These are phyloP conservation scores for Rubus idaeus DNA, from an alignment of 306 rosid species.

Conservation along the genomic window DNA sequence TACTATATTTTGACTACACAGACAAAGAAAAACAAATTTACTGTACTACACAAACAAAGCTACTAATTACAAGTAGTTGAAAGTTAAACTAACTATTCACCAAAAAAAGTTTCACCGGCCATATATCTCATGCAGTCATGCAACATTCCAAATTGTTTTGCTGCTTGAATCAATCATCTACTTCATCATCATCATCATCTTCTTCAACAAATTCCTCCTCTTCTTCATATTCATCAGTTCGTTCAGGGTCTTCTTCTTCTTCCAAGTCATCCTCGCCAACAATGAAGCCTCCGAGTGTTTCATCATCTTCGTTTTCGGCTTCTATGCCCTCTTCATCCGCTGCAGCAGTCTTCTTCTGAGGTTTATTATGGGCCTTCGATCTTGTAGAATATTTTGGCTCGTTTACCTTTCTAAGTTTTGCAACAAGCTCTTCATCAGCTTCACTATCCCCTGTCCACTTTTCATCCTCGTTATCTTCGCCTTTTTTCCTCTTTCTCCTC, in stretches of 20 bases:
- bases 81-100: neutral
- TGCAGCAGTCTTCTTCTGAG: conserved; percentile 29
- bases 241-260: conserved; percentile 34
- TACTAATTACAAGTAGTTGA: neutral
- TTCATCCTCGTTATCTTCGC: conserved; percentile 43
- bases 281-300: conserved; percentile 71
- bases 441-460: conserved; percentile 74
- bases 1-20: neutral
- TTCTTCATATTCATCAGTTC: conserved; percentile 39
- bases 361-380: conserved; percentile 35
- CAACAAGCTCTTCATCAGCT: conserved; percentile 43
- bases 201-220: conserved; percentile 43
- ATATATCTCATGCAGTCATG: neutral
- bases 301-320: conserved; percentile 46
- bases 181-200: conserved; percentile 26
- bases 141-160: neutral
- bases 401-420: conserved; percentile 40
- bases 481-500: conserved; percentile 48
- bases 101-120: neutral
- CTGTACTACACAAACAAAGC: neutral
- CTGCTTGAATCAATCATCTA: neutral
- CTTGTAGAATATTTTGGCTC: conserved; percentile 60
- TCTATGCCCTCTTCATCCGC: conserved; percentile 28
- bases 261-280: conserved; percentile 52
- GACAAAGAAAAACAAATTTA: neutral